These are phyloP conservation scores for Flaveria robusta DNA, from an alignment of 129 eudicot species.

Conservation along the genomic window DNA sequence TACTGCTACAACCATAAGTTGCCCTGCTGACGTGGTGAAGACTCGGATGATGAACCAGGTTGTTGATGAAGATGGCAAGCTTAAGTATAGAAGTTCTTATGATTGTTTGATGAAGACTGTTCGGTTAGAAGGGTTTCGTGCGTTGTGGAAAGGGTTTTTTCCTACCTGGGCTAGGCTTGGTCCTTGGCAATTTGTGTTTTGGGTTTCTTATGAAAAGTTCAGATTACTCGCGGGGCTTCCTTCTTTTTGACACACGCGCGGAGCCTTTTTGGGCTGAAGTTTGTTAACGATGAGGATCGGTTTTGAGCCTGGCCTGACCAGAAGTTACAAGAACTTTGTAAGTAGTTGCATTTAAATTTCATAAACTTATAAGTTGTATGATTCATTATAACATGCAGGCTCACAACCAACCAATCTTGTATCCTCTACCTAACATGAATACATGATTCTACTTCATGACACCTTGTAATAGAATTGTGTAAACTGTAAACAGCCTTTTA, in stretches of 20 bases:
- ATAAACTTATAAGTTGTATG: neutral
- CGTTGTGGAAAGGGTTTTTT: constrained; percentile 92
- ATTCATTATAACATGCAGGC: neutral
- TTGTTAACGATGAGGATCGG: neutral
- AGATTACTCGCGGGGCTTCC: constrained; percentile 69
- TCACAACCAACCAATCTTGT: too few relatives aligned
- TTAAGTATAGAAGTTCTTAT: constrained; percentile 59
- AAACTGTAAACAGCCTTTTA: too few relatives aligned
- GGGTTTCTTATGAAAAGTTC: constrained; percentile 88
- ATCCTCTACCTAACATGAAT: too few relatives aligned
- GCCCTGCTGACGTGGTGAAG: constrained; percentile 95
- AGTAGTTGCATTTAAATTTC: constrained; percentile 1
- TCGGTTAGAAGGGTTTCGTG: constrained; percentile 71
- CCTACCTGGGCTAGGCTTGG: constrained; percentile 99
- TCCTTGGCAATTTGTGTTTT: constrained; percentile 97
- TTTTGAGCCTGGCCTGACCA: neutral
- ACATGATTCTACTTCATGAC: too few relatives aligned
- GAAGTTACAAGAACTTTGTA: neutral
- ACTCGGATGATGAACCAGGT: constrained; percentile 90
- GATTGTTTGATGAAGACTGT: constrained; percentile 83
- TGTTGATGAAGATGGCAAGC: constrained; percentile 31
- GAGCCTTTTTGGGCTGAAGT: neutral
- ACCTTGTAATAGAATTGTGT: too few relatives aligned
- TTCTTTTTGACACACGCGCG: constrained; percentile 45
- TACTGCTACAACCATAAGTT: constrained; percentile 80